Base-by-base conservation (phyloP, 805 yeast genomes). In the Trichomonascus vanleenenianus region DNA sequence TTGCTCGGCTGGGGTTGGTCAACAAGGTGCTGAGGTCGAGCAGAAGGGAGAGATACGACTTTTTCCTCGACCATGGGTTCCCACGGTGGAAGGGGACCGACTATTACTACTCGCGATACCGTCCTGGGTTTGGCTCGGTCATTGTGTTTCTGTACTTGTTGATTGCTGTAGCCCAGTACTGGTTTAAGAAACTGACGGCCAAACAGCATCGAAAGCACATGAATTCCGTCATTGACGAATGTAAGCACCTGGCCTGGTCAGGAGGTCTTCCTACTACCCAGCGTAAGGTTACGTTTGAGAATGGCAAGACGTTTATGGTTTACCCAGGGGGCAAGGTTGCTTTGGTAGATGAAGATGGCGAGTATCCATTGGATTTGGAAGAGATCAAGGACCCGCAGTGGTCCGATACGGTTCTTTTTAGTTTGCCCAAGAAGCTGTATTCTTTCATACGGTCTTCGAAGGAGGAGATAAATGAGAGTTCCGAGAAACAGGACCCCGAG, bases 1-100 rank as follows among this genome's bases (percentile, higher is more conserved):
- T 81, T 59, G 86, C 91, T 56, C 70, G 91, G 25, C 73, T 93
- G 32, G 84, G 93, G 30, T 63, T 80, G 22, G 84, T 86, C 18
- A 82, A 88, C 30, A 78, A 83, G 57, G 80, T 89, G 45, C 69
- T 89, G 40, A 73, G 91, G 53, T 69, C 73, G 46, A 75, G 77
- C 45, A 71, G 72, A 47, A 76, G 81, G 50, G 78, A 81, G 41
- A 72, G 87, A 6, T 93, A 93, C 62, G 97, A 93, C 63, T 88
- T 78, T 62, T 93, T 85, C 64, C 68, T 85, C 44, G 70, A 76
- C 37, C 75, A 78, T 54, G 97, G 97, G 6, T 91, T 93, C 65
- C 97, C 98, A 5, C 71, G 73, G 50, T 86, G 84, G 75, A 79
- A 79, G 47, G 85, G 80, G 12, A 72, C 79, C 16, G 85, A 78